phyloP scores from a whole-genome alignment of 164 flowering plant species.

The Aristolochia fimbriata region DNA sequence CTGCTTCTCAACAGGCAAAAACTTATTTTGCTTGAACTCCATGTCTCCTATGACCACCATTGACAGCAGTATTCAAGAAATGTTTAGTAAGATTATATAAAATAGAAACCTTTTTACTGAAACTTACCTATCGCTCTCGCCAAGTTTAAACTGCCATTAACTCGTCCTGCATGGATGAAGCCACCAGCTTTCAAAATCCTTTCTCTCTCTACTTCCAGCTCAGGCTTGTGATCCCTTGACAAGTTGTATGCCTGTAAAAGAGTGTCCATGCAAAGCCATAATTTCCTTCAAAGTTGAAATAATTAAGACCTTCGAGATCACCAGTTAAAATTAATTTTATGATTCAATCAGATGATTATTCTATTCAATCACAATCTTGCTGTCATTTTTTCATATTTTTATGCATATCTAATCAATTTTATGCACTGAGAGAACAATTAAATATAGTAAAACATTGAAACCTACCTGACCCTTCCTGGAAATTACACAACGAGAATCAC shows the following conservation, averaged over 20 bases:
- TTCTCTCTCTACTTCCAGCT: slow-evolving; percentile 88
- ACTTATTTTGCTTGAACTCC: slow-evolving; percentile 98
- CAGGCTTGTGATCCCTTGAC: slow-evolving; percentile 97
- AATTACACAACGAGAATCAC: slow-evolving; percentile 98
- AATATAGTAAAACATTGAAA: background rate
- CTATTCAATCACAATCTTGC: no score
- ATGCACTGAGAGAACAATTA: background rate
- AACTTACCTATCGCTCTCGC: slow-evolving; percentile 90
- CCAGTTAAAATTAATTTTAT: no score
- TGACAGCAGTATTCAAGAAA: background rate
- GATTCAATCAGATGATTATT: no score
- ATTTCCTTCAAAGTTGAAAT: background rate
- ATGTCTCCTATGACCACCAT: slow-evolving; percentile 63
- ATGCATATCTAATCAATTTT: no score
- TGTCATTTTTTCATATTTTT: no score
- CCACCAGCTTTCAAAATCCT: slow-evolving; percentile 96
- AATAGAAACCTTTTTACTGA: background rate
- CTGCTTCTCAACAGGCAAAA: slow-evolving; percentile 82
- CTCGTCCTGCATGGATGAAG: slow-evolving; percentile 94
- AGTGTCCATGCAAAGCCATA: background rate
- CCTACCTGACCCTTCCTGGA: slow-evolving; percentile 95
- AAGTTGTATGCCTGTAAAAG: slow-evolving; percentile 81
- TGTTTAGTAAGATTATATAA: background rate
- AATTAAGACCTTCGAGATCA: background rate
- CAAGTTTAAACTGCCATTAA: slow-evolving; percentile 95